These are phyloP conservation scores for Monoraphidium neglectum DNA, from an alignment of 139 green algal species.

Conservation along the genomic window DNA sequence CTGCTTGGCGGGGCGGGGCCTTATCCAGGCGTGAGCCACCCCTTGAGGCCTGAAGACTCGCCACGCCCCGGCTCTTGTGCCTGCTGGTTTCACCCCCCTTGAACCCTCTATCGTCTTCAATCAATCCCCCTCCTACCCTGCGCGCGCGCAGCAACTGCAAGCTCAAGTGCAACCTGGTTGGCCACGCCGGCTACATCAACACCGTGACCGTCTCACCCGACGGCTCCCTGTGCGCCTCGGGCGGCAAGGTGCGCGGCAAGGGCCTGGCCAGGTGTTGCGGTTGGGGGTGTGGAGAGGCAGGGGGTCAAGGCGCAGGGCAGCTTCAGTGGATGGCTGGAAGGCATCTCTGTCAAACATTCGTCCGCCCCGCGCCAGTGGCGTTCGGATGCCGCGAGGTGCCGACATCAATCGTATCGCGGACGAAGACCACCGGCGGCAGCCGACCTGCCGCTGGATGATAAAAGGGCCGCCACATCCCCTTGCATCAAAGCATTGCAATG, in stretches of 20 bases:
- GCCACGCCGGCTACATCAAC: conserved; percentile 97
- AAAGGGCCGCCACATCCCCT: conserved; percentile 5
- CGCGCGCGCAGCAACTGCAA: conserved; percentile 99
- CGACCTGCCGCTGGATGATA: conserved; percentile 14
- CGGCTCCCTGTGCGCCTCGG: conserved; percentile 98
- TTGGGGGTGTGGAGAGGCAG: not conserved
- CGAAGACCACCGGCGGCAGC: conserved; percentile 21
- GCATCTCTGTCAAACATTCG: conserved; percentile 37
- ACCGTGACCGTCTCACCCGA: conserved; percentile 98
- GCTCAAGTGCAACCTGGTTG: conserved; percentile 95
- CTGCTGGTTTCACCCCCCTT: not conserved
- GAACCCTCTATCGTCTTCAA: not conserved
- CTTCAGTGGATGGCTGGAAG: not conserved
- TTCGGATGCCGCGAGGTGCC: conserved; percentile 28
- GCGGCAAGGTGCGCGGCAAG: conserved; percentile 76
- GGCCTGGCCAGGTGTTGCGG: not conserved
- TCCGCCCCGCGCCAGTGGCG: conserved; percentile 18
- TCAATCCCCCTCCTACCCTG: not conserved
- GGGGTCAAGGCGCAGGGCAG: not conserved
- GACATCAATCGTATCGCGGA: conserved; percentile 13
- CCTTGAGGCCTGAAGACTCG: too few species aligned
- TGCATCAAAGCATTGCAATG: too few species aligned
- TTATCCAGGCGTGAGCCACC: too few species aligned
- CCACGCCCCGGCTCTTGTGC: not conserved
- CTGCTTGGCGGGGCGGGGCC: too few species aligned